phyloP scores from a whole-genome alignment of 208 protist genomes.

The Trypanosoma boissoni region DNA sequence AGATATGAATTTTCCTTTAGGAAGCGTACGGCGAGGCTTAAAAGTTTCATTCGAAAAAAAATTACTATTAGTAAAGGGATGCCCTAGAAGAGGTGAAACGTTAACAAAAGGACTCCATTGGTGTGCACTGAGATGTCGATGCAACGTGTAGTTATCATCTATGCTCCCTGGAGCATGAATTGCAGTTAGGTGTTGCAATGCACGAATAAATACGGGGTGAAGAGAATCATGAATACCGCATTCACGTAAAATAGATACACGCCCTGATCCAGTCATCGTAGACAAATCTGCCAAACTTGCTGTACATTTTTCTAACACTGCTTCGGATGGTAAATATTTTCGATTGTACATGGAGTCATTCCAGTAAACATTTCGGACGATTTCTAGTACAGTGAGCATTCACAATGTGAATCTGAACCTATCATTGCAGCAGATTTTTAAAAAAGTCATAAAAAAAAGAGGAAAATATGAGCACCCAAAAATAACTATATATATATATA shows the following conservation, averaged over 20 bases:
- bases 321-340: slow-evolving; percentile 61
- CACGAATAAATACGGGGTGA: slow-evolving; percentile 73
- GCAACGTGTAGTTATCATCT: slow-evolving; percentile 62
- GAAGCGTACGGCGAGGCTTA: not conserved
- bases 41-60: slow-evolving; percentile 29
- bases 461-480: slow-evolving; percentile 1
- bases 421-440: not conserved
- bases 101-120: slow-evolving; percentile 52
- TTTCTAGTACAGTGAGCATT: slow-evolving; percentile 71
- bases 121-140: slow-evolving; percentile 65
- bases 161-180: slow-evolving; percentile 43
- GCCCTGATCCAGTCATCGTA: slow-evolving; percentile 72
- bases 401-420: slow-evolving; percentile 4
- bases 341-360: slow-evolving; percentile 63
- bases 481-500: slow-evolving; percentile 11
- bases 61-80: slow-evolving; percentile 55
- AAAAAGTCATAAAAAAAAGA: slow-evolving; percentile 4
- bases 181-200: slow-evolving; percentile 76
- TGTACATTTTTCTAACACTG: slow-evolving; percentile 49
- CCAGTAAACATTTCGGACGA: slow-evolving; percentile 80
- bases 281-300: slow-evolving; percentile 59
- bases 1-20: slow-evolving; percentile 17
- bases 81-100: slow-evolving; percentile 53
- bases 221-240: slow-evolving; percentile 69
- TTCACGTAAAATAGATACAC: slow-evolving; percentile 59